Conservation (phyloP, 2,329 filamentous ascomycete species). For the Paraphaeosphaeria minitans region DNA sequence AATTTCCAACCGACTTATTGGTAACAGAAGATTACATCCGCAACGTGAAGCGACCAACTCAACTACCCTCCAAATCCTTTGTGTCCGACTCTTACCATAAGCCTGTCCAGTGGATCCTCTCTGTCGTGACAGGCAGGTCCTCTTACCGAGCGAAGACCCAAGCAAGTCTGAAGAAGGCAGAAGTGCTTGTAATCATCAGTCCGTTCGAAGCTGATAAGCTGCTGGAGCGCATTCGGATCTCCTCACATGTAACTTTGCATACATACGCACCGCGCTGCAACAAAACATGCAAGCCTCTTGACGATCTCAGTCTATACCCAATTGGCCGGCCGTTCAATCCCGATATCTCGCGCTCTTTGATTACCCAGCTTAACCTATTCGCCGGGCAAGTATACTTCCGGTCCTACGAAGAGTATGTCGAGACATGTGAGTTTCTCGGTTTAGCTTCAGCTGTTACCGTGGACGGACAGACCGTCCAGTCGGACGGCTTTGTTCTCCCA, state of each 20-base stretch:
- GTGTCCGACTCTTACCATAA: slow-evolving; percentile 56
- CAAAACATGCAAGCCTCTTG: slow-evolving; percentile 46
- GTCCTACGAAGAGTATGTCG: slow-evolving; percentile 59
- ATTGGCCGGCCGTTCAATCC: slow-evolving; percentile 28
- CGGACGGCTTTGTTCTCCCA: slow-evolving; percentile 45
- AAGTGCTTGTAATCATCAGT: slow-evolving; percentile 62
- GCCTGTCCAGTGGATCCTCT: slow-evolving; percentile 61
- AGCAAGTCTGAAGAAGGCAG: neutral
- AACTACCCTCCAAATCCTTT: slow-evolving; percentile 3
- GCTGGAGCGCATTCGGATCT: slow-evolving; percentile 46
- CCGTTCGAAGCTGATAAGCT: slow-evolving; percentile 65
- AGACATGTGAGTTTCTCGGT: slow-evolving; percentile 59
- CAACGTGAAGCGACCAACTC: slow-evolving; percentile 47
- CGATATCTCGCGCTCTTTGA: slow-evolving; percentile 31
- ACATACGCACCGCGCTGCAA: slow-evolving; percentile 58
- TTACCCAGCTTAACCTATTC: slow-evolving; percentile 66
- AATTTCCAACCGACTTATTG: slow-evolving; percentile 51
- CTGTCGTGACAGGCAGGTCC: slow-evolving; percentile 15
- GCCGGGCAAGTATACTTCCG: slow-evolving; percentile 69
- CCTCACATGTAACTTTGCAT: slow-evolving; percentile 51
- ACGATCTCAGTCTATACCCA: slow-evolving; percentile 54
- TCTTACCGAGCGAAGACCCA: neutral
- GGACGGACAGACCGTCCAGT: slow-evolving; percentile 32
- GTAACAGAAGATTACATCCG: slow-evolving; percentile 58
- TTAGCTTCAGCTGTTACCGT: slow-evolving; percentile 43